A percentile compares a stretch with the other conserved stretches of the same genome.
Evolutionary conservation across 2,329 filamentous ascomycete species (phyloP).

Genomic region (Colletotrichum lentis): DNA sequence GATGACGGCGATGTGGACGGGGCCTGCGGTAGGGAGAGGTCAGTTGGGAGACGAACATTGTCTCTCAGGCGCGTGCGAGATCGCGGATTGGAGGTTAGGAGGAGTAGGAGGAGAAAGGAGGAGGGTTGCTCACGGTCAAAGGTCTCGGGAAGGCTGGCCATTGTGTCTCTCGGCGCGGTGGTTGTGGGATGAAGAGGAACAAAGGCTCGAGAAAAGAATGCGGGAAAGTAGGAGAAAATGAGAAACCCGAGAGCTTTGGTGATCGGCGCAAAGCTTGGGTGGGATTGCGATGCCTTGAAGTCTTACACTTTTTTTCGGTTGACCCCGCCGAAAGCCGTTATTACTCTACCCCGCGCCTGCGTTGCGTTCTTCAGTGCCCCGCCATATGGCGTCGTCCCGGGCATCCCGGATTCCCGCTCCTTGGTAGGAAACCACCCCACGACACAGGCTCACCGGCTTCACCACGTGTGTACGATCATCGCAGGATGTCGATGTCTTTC

Average conservation of each 20-base stretch:
- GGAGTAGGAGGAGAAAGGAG: not conserved
- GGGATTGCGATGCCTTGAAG: constrained; percentile 1
- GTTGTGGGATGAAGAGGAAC: not conserved
- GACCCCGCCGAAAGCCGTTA: constrained; percentile 27
- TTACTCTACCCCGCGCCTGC: constrained; percentile 29
- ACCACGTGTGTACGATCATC: constrained; percentile 14
- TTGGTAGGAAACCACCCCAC: not conserved
- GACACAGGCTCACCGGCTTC: constrained; percentile 5
- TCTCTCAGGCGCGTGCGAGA: constrained; percentile 2
- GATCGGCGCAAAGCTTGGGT: not conserved
- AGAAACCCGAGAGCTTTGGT: not conserved
- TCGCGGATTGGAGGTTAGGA: constrained; percentile 13
- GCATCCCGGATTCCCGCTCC: constrained; percentile 19
- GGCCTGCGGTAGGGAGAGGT: constrained; percentile 53
- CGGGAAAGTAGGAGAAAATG: not conserved
- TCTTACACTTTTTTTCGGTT: constrained; percentile 27
- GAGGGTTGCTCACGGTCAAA: constrained; percentile 61
- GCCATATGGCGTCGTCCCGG: constrained; percentile 29
- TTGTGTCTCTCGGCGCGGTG: constrained; percentile 43
- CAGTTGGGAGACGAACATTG: not conserved
- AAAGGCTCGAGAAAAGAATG: not conserved
- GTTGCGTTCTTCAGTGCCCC: constrained; percentile 35
- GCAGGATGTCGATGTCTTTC: not conserved
- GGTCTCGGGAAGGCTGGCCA: constrained; percentile 64
- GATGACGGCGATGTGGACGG: constrained; percentile 86